phyloP scores from a whole-genome alignment of 202 grass and related monocot species.

The Dendrocalamus latiflorus region DNA sequence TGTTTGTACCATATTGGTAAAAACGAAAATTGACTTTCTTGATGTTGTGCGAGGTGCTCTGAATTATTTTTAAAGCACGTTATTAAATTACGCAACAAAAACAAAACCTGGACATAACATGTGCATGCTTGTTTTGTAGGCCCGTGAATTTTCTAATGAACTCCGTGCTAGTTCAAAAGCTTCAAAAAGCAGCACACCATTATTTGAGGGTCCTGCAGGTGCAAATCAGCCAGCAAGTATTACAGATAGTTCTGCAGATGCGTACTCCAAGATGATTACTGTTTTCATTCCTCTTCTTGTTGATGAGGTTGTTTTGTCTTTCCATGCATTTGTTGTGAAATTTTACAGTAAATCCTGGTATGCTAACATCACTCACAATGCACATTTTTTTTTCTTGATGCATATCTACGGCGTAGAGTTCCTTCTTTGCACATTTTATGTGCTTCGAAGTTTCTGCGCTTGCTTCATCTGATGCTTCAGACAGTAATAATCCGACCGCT shows the following conservation, averaged over 20 bases:
- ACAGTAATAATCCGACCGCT: constrained; percentile 16
- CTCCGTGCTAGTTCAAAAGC: constrained; percentile 65
- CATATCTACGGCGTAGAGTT: constrained; percentile 52
- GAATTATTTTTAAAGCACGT: no score
- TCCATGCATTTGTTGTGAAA: neutral
- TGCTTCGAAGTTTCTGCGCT: constrained; percentile 71
- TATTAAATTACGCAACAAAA: no score
- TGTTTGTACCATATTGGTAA: neutral
- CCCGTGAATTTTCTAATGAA: constrained; percentile 86
- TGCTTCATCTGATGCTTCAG: constrained; percentile 45
- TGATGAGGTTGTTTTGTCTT: constrained; percentile 66
- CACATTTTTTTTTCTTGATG: neutral
- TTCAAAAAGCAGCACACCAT: constrained; percentile 58
- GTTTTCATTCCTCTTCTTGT: constrained; percentile 88
- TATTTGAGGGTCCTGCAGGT: constrained; percentile 63
- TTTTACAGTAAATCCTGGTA: constrained; percentile 16
- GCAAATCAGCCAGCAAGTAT: constrained; percentile 45
- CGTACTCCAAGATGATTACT: constrained; percentile 85
- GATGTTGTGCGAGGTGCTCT: neutral
- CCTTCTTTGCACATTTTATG: constrained; percentile 97
- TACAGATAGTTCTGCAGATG: constrained; percentile 69
- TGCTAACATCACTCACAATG: constrained; percentile 6
- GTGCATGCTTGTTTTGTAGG: constrained; percentile 40
- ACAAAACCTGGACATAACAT: neutral
- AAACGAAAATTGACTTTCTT: neutral